Evolutionary conservation across 2,329 filamentous ascomycete species (phyloP), one percentile per base, ranked within the genome.

Genomic region (Verticillium longisporum): DNA sequence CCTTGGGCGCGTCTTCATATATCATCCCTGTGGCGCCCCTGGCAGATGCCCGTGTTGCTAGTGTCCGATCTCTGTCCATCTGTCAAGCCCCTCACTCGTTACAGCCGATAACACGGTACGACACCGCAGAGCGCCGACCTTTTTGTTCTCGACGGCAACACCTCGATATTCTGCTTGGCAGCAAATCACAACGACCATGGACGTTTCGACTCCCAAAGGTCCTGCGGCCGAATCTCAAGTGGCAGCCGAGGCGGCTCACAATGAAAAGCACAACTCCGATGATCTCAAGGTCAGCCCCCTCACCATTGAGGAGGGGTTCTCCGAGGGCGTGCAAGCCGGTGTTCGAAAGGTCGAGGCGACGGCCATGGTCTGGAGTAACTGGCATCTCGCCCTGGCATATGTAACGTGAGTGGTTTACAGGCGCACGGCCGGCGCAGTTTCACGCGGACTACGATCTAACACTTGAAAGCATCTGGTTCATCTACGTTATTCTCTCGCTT

Each of bases 271-370:
- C 11, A 62, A 64, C 59, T 72, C 78, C 59, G 68, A 67, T 18
- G 45, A 50, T 18, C 18, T 50, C 6, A 50, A 50, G 18, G 9
- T 50, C 9, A 50, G 45, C 45, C n/a, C 45, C n/a, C 45, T 50
- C 45, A 26, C n/a, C 18, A 50, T 18, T 1, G 45, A 50, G 54
- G 72, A 77, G 32, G 62, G 67, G 38, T 70, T 76, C 61, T 67
- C 68, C 32, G 68, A 70, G 45, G 62, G 69, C 57, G 72, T 72
- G 9, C 78, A 81, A 67, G 70, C 71, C 9, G 80, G 80, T 69
- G 78, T 82, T 18, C 74, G 77, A 61, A 77, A 77, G 58, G 75
- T 81, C n/a, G 77, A 81, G 66, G 80, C 79, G 14, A 74, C 76
- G 9, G 77, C 80, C 32, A 77, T 75, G 54, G 76, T 77, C 38